Evolutionary conservation across 106 monocot genomes (phyloP), one percentile per base, ranked within the genome.

Genomic region (Phalaenopsis aphrodite): DNA sequence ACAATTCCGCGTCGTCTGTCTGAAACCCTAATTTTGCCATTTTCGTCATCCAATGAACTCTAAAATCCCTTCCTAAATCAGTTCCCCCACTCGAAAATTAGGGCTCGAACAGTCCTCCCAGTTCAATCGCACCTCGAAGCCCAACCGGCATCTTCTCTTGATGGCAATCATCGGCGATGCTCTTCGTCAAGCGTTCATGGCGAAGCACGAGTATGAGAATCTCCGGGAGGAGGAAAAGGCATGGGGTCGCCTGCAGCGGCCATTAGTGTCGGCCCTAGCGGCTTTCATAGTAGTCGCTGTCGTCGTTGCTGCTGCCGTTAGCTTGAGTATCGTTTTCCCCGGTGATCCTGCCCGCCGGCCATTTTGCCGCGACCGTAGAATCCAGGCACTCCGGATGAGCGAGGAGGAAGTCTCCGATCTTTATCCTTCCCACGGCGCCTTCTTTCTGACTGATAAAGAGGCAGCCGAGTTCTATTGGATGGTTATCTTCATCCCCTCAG

Each of bases 161-260:
- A 95, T 95, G 95, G 88, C 88, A 79, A 56, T 93, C 68, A 78
- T 96, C 71, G 84, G 88, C 56, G 88, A 96, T 81, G 91, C 96
- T 11, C 91, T 96, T 15, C 92, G 89, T 48, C 97, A 98, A 81
- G 94, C 94, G 39, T 94, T 94, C 92, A 90, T 92, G 89, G 86
- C 91, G 77, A 88, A 82, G 73, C 87, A 77, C 57, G 90, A 89
- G 73, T 90, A 90, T 80, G 86, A 81, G 38, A 81, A 71, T 78
- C 92, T 94, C 77, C 89, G 91, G 17, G 87, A 95, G 47, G 90
- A 95, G 77, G 85, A 95, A 72, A 84, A 77, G 83, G 86, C 85
- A 14, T 91, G 86, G 86, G 81, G 80, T 19, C 88, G 89, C 73
- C 82, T 89, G 80, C 90, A 89, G 77, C 43, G 84, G 16, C 90